Evolutionary conservation across 192 early-diverging fungal genomes (phyloP).

Genomic region (Coemansia sp.): DNA sequence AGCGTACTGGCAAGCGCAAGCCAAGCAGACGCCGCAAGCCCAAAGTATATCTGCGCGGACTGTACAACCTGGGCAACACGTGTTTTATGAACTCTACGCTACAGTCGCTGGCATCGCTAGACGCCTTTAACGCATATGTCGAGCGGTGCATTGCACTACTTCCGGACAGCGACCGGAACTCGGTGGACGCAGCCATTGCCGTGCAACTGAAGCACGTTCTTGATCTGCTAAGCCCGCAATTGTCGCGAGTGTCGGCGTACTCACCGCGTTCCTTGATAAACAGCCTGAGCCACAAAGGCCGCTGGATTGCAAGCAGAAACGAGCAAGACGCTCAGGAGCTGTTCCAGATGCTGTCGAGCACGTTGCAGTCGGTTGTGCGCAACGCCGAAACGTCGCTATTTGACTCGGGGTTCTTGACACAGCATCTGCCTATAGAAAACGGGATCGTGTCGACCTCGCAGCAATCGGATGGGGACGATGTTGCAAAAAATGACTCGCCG

Average conservation of each 20-base stretch:
- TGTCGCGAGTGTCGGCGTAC: slow-evolving; percentile 30
- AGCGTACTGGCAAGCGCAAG: slow-evolving; percentile 9
- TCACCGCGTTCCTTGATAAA: slow-evolving; percentile 50
- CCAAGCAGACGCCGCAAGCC: slow-evolving; percentile 9
- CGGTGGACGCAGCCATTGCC: slow-evolving; percentile 30
- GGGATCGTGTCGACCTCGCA: slow-evolving; percentile 27
- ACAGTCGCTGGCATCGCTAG: slow-evolving; percentile 51
- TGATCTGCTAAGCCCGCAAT: slow-evolving; percentile 38
- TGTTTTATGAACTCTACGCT: slow-evolving; percentile 87
- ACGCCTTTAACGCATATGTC: slow-evolving; percentile 32
- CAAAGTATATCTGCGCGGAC: slow-evolving; percentile 60
- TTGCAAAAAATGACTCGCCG: neutral
- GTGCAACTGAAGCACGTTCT: slow-evolving; percentile 26
- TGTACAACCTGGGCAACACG: slow-evolving; percentile 83
- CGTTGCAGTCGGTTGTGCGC: slow-evolving; percentile 31
- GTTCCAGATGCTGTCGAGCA: slow-evolving; percentile 58
- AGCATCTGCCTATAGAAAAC: slow-evolving; percentile 23
- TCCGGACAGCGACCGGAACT: slow-evolving; percentile 2
- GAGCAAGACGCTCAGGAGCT: slow-evolving; percentile 68
- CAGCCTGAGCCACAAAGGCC: slow-evolving; percentile 54
- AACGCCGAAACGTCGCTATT: slow-evolving; percentile 36
- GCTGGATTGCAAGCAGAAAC: slow-evolving; percentile 55
- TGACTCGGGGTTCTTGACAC: slow-evolving; percentile 27
- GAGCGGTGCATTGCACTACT: slow-evolving; percentile 32
- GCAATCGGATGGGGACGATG: neutral